Conservation (phyloP, 2,329 filamentous ascomycete species). For the Helicocarpus griseus region DNA sequence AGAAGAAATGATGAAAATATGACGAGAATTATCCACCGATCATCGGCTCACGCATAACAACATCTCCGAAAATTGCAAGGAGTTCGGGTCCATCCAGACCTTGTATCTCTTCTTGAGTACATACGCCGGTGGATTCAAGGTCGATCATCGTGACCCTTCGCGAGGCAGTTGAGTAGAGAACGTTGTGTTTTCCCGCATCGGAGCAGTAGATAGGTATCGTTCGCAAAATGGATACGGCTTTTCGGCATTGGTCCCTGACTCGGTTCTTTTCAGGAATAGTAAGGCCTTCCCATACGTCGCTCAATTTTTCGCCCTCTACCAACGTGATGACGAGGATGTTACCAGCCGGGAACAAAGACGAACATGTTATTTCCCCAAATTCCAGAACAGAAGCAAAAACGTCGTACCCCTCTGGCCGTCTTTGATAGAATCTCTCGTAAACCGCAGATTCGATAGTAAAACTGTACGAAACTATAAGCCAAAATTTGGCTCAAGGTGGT, state of each 20-base stretch:
- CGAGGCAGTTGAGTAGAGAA: not conserved
- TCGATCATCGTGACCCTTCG: not conserved
- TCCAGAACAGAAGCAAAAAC: conserved; percentile 5
- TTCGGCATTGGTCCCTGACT: not conserved
- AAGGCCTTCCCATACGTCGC: conserved; percentile 2
- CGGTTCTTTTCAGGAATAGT: not conserved
- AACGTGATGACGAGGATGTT: conserved; percentile 3
- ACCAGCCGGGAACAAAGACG: conserved; percentile 3
- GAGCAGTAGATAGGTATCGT: not conserved
- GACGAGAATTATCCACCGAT: conserved; percentile 1
- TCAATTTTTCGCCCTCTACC: conserved; percentile 1
- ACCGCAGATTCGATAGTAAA: conserved; percentile 4
- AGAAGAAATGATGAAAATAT: no score
- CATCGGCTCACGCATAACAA: not conserved
- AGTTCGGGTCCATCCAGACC: not conserved
- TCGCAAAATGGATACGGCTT: not conserved
- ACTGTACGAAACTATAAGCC: conserved; percentile 1
- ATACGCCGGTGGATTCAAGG: not conserved
- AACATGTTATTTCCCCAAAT: conserved; percentile 4
- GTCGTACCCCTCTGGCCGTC: conserved; percentile 1
- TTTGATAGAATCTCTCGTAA: conserved; percentile 7
- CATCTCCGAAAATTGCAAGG: not conserved
- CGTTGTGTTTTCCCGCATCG: not conserved
- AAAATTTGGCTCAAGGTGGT: no score
- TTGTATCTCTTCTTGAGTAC: not conserved